phyloP scores from a whole-genome alignment of 441 rosid species.

The Eruca vesicaria region DNA sequence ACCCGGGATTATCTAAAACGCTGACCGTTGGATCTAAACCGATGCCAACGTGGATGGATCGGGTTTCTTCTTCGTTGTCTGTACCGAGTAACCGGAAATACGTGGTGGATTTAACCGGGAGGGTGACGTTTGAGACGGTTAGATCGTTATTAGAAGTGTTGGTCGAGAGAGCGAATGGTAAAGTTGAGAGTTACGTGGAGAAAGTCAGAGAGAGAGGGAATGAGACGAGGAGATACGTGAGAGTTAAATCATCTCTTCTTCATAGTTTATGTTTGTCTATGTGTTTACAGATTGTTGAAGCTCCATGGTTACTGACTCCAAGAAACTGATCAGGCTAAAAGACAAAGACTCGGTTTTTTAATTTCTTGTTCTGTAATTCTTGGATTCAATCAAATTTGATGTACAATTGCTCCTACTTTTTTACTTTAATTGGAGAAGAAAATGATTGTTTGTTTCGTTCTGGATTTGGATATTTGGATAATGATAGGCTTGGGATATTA shows the following conservation, averaged over 20 bases:
- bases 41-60: slow-evolving; percentile 44
- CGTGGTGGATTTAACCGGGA: slow-evolving; percentile 71
- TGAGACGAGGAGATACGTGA: slow-evolving; percentile 48
- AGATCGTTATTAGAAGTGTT: slow-evolving; percentile 59
- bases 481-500: slow-evolving; percentile 24
- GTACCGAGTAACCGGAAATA: slow-evolving; percentile 68
- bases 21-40: slow-evolving; percentile 21
- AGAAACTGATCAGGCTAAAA: slow-evolving; percentile 32
- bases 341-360: not conserved
- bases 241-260: slow-evolving; percentile 51
- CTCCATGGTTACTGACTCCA: slow-evolving; percentile 61
- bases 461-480: slow-evolving; percentile 33
- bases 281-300: slow-evolving; percentile 64
- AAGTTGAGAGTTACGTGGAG: slow-evolving; percentile 40
- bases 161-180: slow-evolving; percentile 48
- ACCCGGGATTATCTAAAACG: slow-evolving; percentile 5
- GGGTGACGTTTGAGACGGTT: slow-evolving; percentile 65
- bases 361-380: slow-evolving; percentile 17
- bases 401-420: not conserved
- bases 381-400: slow-evolving; percentile 29
- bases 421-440: slow-evolving; percentile 9
- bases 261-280: slow-evolving; percentile 56
- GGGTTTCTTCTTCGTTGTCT: slow-evolving; percentile 57
- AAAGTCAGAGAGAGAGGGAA: slow-evolving; percentile 46
- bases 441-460: slow-evolving; percentile 9